Evolutionary conservation across 441 rosid species (phyloP), one percentile per base, ranked within the genome.

Genomic region (Gossypium davidsonii): DNA sequence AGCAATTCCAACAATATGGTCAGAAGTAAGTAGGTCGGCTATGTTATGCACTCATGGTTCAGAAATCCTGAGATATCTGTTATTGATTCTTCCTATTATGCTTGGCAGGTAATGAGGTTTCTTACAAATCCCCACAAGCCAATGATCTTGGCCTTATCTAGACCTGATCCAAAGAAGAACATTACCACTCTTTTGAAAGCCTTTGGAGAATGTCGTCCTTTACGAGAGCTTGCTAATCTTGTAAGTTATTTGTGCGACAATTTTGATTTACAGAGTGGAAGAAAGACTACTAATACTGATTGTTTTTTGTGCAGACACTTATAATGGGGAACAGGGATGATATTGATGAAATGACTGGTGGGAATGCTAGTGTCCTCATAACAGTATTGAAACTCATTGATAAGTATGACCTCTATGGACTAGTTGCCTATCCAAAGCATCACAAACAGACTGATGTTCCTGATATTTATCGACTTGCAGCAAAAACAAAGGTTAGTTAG

Each of bases 91-190:
- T 59, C 52, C 64, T 58, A 34, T 10, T 28, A 51, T 62, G 6
- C 49, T 79, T 67, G 78, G 75, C 79, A 92, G 98, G 84, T 94
- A 63, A 92, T 94, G 97, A 83, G 94, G 49, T 94, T 92, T 83
- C 91, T 94, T 46, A 85, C 98, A 39, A 94, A 94, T 76, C 96
- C 98, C 74, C 99, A 95, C 78, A 95, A 95, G 74, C 98, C 98
- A 0, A 95, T 92, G 86, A 92, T 95, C 79, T 82, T 95, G 88
- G 99, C 98, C 61, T 83, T 95, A 76, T 92, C 98, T 34, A 92
- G 99, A 79, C 97, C 98, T 73, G 98, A 91, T 60, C 98, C 99
- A 31, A 95, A 95, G 89, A 95, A 95, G 84, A 95, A 95, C 77
- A 76, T 95, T 76, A 92, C 98, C 68, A 95, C 98, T 57, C 94